A percentile compares a stretch with the other conserved stretches of the same genome.
Conservation (phyloP, 805 yeast genomes). For the Kuraishia hungarica region DNA sequence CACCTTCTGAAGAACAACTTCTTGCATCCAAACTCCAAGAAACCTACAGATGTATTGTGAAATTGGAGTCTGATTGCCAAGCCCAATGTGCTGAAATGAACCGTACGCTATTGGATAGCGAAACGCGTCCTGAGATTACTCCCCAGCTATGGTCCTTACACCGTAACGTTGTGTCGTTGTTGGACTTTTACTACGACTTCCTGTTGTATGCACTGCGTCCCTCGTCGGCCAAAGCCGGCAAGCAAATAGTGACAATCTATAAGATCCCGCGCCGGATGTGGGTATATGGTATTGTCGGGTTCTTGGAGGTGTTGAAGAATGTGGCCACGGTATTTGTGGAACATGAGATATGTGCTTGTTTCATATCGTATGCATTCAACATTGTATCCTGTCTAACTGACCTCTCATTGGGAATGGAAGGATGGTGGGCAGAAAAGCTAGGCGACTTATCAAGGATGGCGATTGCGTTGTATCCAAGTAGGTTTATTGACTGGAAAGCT, state of each 20-base stretch:
- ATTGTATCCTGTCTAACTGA: conserved; percentile 46
- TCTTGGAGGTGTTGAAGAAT: conserved; percentile 67
- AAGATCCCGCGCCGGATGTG: conserved; percentile 74
- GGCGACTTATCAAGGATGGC: conserved; percentile 88
- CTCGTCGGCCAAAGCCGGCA: conserved; percentile 59
- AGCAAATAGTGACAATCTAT: conserved; percentile 67
- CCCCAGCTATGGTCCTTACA: conserved; percentile 66
- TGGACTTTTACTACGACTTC: conserved; percentile 68
- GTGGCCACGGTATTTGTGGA: conserved; percentile 66
- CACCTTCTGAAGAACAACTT: conserved; percentile 45
- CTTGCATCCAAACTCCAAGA: conserved; percentile 66
- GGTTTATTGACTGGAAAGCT: conserved; percentile 78
- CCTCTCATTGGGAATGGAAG: conserved; percentile 48
- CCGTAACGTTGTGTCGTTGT: conserved; percentile 53
- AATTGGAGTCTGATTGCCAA: conserved; percentile 60
- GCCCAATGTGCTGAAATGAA: conserved; percentile 57
- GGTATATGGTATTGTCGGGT: conserved; percentile 82
- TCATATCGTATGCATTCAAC: conserved; percentile 64
- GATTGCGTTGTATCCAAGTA: conserved; percentile 71
- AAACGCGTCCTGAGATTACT: conserved; percentile 40
- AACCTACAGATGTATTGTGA: conserved; percentile 61
- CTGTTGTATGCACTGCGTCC: conserved; percentile 65
- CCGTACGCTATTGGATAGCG: conserved; percentile 36
- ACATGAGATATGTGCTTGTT: conserved; percentile 71
- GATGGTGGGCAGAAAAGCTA: conserved; percentile 78